These are phyloP conservation scores for Paraconiothyrium brasiliense DNA, from an alignment of 2,329 filamentous ascomycete species.

Conservation along the genomic window DNA sequence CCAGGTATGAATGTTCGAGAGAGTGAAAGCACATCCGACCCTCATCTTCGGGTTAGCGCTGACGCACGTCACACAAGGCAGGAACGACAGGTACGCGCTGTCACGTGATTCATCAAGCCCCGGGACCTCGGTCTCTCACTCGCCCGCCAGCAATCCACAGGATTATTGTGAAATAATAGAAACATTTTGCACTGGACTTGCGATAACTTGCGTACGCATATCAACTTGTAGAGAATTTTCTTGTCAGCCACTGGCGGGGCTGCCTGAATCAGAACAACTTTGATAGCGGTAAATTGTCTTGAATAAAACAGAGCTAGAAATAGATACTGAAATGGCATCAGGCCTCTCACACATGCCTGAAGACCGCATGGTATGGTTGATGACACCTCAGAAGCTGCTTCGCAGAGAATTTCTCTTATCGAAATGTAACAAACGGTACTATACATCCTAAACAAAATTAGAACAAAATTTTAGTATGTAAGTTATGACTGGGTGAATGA, in stretches of 20 bases:
- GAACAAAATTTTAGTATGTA: no score
- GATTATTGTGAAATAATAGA: no score
- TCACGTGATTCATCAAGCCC: background rate
- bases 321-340: background rate
- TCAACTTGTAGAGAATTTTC: no score
- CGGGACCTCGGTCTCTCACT: background rate
- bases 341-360: background rate
- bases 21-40: no score
- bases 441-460: no score
- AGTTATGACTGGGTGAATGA: no score
- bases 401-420: background rate
- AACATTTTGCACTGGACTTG: background rate
- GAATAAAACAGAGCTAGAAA: no score
- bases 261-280: no score
- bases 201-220: no score
- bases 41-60: background rate
- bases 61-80: background rate
- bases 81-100: background rate
- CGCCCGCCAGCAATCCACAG: background rate
- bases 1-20: no score
- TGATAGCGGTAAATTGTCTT: no score
- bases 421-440: background rate
- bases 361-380: background rate
- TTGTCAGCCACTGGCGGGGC: no score
- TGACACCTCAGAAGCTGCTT: background rate